Percentiles rank a stretch among this genome's conserved stretches.
These are phyloP conservation scores for Daldinia concentrica DNA, from an alignment of 495 filamentous ascomycete genomes.

Conservation along the genomic window DNA sequence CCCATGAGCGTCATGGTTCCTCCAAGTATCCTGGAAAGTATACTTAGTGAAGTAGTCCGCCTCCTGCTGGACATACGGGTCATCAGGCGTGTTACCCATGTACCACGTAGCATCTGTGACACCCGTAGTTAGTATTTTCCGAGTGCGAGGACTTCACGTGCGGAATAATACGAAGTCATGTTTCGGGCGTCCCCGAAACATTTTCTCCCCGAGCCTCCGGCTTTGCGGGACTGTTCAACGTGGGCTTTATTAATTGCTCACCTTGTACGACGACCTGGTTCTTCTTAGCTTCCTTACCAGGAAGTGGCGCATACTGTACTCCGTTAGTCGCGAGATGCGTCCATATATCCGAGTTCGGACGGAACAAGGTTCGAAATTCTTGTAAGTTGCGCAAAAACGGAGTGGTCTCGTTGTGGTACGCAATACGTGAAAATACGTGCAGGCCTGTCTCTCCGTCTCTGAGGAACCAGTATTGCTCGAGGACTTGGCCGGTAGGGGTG, in stretches of 20 bases:
- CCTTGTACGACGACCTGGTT: slow-evolving; percentile 57
- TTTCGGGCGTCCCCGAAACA: slow-evolving; percentile 30
- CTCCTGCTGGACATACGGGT: slow-evolving; percentile 61
- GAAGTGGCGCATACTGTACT: slow-evolving; percentile 61
- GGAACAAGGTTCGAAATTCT: slow-evolving; percentile 64
- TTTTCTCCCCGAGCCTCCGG: slow-evolving; percentile 18
- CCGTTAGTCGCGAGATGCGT: slow-evolving; percentile 64
- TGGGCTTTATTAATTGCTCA: slow-evolving; percentile 21
- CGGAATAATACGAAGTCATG: slow-evolving; percentile 1
- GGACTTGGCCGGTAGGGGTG: slow-evolving; percentile 57
- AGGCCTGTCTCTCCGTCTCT: slow-evolving; percentile 65
- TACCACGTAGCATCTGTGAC: slow-evolving; percentile 65
- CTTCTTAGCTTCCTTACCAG: slow-evolving; percentile 53
- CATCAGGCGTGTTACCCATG: slow-evolving; percentile 62
- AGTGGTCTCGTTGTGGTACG: slow-evolving; percentile 65
- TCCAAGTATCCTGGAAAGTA: slow-evolving; percentile 63
- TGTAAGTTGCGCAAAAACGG: slow-evolving; percentile 64
- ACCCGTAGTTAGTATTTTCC: slow-evolving; percentile 27
- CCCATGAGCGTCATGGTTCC: slow-evolving; percentile 62
- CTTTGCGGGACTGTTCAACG: slow-evolving; percentile 19
- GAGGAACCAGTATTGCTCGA: slow-evolving; percentile 68
- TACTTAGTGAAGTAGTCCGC: slow-evolving; percentile 70
- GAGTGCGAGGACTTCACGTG: slow-evolving; percentile 10
- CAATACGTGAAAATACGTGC: slow-evolving; percentile 63
- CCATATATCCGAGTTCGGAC: slow-evolving; percentile 64